phyloP scores from a whole-genome alignment of 176 grass and related monocot species.

The Guadua angustifolia region DNA sequence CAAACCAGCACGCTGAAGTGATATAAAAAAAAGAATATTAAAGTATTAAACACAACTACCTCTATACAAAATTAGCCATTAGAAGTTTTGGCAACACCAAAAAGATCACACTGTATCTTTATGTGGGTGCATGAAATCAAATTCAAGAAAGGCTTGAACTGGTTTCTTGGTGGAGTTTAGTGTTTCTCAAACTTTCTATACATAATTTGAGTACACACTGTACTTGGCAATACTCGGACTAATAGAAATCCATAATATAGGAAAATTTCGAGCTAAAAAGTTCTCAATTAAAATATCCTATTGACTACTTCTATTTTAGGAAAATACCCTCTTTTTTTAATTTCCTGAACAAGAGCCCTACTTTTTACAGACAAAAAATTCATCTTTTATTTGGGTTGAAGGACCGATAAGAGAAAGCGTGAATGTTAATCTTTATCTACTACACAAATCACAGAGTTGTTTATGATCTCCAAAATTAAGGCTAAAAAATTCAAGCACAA shows the following conservation, averaged over 20 bases:
- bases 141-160: not conserved
- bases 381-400: not conserved
- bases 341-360: not conserved
- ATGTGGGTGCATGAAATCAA: not conserved
- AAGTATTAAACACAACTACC: conserved; percentile 32
- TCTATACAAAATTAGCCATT: conserved; percentile 1
- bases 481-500: conserved; percentile 18
- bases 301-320: not conserved
- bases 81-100: not conserved
- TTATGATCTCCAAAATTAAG: conserved; percentile 29
- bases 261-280: not conserved
- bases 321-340: not conserved
- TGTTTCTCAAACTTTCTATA: not conserved
- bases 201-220: conserved; percentile 11
- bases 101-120: not conserved
- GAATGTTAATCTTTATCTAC: not conserved
- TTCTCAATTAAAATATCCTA: not conserved
- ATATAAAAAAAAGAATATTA: conserved; percentile 23
- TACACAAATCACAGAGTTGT: not conserved
- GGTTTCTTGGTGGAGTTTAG: not conserved
- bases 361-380: not conserved
- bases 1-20: conserved; percentile 89
- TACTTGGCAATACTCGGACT: not conserved
- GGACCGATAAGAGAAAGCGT: not conserved
- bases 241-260: not conserved